Conservation (phyloP, 208 protist species). For the Trichomonas gallinae region DNA sequence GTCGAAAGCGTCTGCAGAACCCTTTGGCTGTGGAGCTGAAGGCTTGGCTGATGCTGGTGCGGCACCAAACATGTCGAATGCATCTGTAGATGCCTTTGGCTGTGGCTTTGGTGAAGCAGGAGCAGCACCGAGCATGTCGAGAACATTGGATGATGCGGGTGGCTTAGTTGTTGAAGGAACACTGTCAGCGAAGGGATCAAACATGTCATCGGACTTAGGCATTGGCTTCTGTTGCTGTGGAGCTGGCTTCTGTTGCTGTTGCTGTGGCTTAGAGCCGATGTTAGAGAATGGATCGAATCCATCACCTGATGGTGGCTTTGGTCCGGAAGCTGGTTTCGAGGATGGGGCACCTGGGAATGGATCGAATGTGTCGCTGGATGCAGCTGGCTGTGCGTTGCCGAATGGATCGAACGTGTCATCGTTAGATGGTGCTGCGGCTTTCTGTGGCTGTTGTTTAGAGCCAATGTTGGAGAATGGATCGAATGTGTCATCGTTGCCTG, state of each 20-base stretch:
- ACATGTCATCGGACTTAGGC: not conserved
- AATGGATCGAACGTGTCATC: not conserved
- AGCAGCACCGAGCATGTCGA: no score
- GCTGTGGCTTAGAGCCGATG: not conserved
- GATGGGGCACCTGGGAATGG: not conserved
- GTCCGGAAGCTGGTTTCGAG: not conserved
- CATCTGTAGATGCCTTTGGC: no score
- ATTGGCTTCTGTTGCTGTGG: not conserved
- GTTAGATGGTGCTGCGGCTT: not conserved
- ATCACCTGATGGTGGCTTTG: not conserved
- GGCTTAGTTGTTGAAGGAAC: not conserved
- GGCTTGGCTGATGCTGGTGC: no score
- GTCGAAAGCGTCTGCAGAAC: not conserved
- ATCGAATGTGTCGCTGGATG: not conserved
- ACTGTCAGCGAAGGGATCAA: not conserved
- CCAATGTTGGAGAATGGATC: not conserved
- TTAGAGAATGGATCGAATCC: not conserved
- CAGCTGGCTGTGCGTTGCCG: not conserved
- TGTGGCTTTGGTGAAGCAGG: no score
- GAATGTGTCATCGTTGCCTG: not conserved
- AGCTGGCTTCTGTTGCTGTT: no score
- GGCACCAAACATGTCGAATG: no score
- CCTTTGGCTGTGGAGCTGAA: not conserved
- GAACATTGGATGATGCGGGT: no score
- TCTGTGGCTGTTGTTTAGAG: not conserved